Conservation (phyloP, 768 basidiomycete genomes). For the Inosperma sp. region DNA sequence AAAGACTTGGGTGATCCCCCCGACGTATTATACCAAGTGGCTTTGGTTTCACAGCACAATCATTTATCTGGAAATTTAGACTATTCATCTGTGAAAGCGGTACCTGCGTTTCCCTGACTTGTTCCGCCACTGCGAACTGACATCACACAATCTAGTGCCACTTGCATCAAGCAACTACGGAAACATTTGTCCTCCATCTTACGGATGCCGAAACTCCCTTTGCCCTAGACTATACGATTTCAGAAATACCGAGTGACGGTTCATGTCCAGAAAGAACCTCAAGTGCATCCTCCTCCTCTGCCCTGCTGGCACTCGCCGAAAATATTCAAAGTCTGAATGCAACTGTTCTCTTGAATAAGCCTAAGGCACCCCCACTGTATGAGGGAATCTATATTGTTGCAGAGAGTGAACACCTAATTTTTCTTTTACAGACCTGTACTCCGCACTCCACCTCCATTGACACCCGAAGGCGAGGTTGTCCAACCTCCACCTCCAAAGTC, state of each 20-base stretch:
- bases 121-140: constrained; percentile 6
- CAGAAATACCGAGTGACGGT: constrained; percentile 64
- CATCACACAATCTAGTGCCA: constrained; percentile 53
- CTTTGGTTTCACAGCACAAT: constrained; percentile 48
- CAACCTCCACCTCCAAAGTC: constrained; percentile 62
- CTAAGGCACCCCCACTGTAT: constrained; percentile 57
- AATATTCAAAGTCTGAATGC: constrained; percentile 41
- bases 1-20: constrained; percentile 32
- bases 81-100: constrained; percentile 58
- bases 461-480: constrained; percentile 60
- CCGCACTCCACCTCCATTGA: constrained; percentile 61
- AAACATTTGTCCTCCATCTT: constrained; percentile 56
- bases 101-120: constrained; percentile 29
- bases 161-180: constrained; percentile 47
- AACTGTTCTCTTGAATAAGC: constrained; percentile 42
- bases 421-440: constrained; percentile 53
- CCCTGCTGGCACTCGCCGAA: constrained; percentile 26
- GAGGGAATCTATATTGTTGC: constrained; percentile 24
- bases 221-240: constrained; percentile 68
- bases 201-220: constrained; percentile 44
- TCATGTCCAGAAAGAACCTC: constrained; percentile 46
- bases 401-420: neutral
- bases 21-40: constrained; percentile 64
- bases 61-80: constrained; percentile 46
- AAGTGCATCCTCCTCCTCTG: constrained; percentile 15